Evolutionary conservation across 2,329 filamentous ascomycete species (phyloP), one percentile per base, ranked within the genome.

Genomic region (Talaromyces amestolkiae): DNA sequence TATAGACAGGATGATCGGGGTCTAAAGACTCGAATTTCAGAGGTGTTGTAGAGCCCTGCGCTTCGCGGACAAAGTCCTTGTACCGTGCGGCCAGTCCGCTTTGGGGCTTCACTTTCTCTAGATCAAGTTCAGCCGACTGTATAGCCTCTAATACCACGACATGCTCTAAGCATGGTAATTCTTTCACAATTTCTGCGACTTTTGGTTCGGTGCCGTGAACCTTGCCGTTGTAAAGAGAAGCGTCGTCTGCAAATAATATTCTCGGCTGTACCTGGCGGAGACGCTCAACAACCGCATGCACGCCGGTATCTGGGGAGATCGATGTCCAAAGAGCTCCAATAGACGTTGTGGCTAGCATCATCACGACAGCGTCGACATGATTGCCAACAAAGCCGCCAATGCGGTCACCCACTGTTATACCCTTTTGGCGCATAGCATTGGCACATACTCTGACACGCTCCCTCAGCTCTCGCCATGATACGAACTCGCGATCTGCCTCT

Each of bases 271-370:
- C 95, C 80, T 98, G 95, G 54, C 85, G 85, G 67, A 98, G 80
- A 8, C 95, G 86, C 75, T 98, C 95, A 31, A 98, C 81, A 0
- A 98, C 93, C 17, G 93, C 94, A 71, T 91, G 92, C 1, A 96
- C 91, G 11, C 94, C 94, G 17, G 90, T 97, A 76, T 98, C 94
- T 2, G 94, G 93, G 72, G 91, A 96, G 58, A 97, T 92, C 7
- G 91, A 91, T 0, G 93, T 97, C 94, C 94, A 98, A 43, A 97
- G 86, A 17, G 91, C 93, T 35, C 95, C 95, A 2, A 97, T 77
- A 0, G 91, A 88, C 0, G 92, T 89, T 0, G 92, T 86, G 1
- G 91, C 91, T 37, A 99, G 84, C 89, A 96, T 95, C 22, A 92
- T 92, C 11, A 97, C 88, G 22, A 98, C 81, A 0, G 93, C 91